phyloP scores from a whole-genome alignment of 495 filamentous ascomycete species.

The Filosporella fistucella region DNA sequence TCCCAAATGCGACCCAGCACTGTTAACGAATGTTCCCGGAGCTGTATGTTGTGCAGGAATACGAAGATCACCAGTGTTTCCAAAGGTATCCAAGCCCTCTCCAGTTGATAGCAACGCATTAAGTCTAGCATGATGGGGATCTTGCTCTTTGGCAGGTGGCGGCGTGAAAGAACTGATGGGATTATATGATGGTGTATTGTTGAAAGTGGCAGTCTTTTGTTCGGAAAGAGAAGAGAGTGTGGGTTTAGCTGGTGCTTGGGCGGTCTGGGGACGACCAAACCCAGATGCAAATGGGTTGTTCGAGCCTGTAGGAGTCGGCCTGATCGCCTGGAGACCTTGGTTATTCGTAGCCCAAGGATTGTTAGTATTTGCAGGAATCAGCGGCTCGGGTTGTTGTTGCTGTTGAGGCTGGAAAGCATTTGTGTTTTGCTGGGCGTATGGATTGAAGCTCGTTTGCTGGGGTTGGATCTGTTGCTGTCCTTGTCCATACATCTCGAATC shows the following conservation, averaged over 20 bases:
- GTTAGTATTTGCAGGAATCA: constrained; percentile 55
- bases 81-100: constrained; percentile 95
- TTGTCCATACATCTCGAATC: constrained; percentile 70
- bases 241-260: constrained; percentile 50
- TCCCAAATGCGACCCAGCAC: constrained; percentile 72
- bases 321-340: constrained; percentile 38
- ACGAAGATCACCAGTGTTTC: constrained; percentile 89
- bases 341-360: constrained; percentile 70
- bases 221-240: constrained; percentile 66
- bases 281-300: constrained; percentile 88
- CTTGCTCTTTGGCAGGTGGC: constrained; percentile 45
- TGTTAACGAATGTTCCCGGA: constrained; percentile 95
- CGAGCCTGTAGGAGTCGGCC: constrained; percentile 76
- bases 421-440: constrained; percentile 27
- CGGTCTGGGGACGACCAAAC: constrained; percentile 42
- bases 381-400: constrained; percentile 29
- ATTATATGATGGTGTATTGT: constrained; percentile 30
- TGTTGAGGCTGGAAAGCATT: constrained; percentile 22
- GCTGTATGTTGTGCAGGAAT: constrained; percentile 97
- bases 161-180: constrained; percentile 29
- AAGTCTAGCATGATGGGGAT: constrained; percentile 79
- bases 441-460: constrained; percentile 38
- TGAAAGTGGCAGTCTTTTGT: constrained; percentile 56
- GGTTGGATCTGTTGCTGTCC: constrained; percentile 28
- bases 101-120: constrained; percentile 85